phyloP scores from a whole-genome alignment of 202 grass and related monocot genomes.

The Zizania palustris region DNA sequence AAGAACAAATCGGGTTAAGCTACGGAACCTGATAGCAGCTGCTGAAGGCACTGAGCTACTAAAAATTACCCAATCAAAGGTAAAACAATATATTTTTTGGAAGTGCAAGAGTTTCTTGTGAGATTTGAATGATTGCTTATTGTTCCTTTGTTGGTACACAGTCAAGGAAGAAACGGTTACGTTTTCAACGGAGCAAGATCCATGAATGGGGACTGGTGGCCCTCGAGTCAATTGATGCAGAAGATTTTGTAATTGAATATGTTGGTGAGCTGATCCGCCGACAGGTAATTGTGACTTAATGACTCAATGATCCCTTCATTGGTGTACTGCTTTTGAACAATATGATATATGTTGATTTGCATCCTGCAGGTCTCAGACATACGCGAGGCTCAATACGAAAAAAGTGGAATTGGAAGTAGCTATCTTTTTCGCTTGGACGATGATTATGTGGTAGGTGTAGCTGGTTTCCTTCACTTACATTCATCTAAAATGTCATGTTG shows the following conservation, averaged over 20 bases:
- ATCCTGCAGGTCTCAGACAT: conserved; percentile 76
- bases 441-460: conserved; percentile 81
- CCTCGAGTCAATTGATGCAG: conserved; percentile 80
- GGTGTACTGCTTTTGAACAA: conserved; percentile 31
- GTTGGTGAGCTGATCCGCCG: conserved; percentile 86
- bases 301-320: conserved; percentile 26
- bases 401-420: conserved; percentile 89
- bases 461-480: conserved; percentile 14
- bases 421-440: conserved; percentile 95
- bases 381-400: conserved; percentile 84
- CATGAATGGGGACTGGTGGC: conserved; percentile 96
- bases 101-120: conserved; percentile 19
- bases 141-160: conserved; percentile 43
- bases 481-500: conserved; percentile 9
- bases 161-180: conserved; percentile 84
- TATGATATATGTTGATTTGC: conserved; percentile 31
- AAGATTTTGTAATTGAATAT: conserved; percentile 99
- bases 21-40: conserved; percentile 82
- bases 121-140: conserved; percentile 7
- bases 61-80: conserved; percentile 89
- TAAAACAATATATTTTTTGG: conserved; percentile 31
- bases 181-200: conserved; percentile 97
- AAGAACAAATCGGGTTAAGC: conserved; percentile 86
- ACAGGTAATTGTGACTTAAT: conserved; percentile 60
- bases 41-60: conserved; percentile 77